A percentile compares a stretch with the other conserved stretches of the same genome.
Conservation (phyloP, 768 basidiomycete species). For the Suillus alpinus region DNA sequence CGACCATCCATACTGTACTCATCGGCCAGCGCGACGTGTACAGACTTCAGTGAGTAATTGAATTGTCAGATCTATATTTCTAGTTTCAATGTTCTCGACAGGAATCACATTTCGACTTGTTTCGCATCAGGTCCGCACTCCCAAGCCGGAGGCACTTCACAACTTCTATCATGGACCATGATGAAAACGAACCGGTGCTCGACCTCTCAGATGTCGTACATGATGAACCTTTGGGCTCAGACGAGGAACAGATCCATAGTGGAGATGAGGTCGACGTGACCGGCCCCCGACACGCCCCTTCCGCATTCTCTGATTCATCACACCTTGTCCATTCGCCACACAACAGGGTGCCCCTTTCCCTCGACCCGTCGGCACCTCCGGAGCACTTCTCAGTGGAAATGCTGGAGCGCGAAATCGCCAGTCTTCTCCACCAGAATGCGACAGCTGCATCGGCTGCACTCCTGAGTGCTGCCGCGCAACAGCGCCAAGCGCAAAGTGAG, state of each 20-base stretch:
- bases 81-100: not conserved
- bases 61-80: too few relatives aligned
- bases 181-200: slow-evolving; percentile 61
- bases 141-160: not conserved
- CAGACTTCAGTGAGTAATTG: slow-evolving; percentile 15
- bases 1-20: slow-evolving; percentile 18
- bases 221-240: slow-evolving; percentile 69
- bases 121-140: not conserved
- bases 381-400: slow-evolving; percentile 66
- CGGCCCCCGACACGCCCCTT: slow-evolving; percentile 30
- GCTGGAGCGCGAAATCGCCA: slow-evolving; percentile 76
- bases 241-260: slow-evolving; percentile 36
- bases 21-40: slow-evolving; percentile 19
- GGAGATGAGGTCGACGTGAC: slow-evolving; percentile 28
- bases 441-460: slow-evolving; percentile 65
- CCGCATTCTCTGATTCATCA: slow-evolving; percentile 19
- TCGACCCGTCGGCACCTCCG: slow-evolving; percentile 37
- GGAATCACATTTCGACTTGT: not conserved
- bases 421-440: slow-evolving; percentile 71
- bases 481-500: slow-evolving; percentile 49
- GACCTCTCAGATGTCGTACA: slow-evolving; percentile 84
- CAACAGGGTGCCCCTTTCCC: slow-evolving; percentile 33
- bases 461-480: slow-evolving; percentile 65
- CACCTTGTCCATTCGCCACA: slow-evolving; percentile 17
- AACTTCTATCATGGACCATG: slow-evolving; percentile 41